Percentiles rank a stretch among this genome's conserved stretches.
phyloP scores from a whole-genome alignment of 139 green algal species.

The Chlorella vulgaris region DNA sequence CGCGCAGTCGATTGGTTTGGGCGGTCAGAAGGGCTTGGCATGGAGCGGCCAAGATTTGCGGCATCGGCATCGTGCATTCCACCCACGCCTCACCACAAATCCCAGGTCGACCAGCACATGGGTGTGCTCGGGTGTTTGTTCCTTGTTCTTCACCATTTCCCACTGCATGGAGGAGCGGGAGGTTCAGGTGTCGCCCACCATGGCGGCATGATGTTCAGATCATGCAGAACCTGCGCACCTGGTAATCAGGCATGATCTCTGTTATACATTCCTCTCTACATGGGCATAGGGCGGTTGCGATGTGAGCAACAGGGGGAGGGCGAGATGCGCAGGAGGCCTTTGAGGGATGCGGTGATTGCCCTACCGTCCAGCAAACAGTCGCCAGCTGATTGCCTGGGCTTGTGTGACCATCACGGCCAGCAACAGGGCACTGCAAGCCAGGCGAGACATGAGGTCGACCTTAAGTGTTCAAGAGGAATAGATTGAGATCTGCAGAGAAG shows the following conservation, averaged over 20 bases:
- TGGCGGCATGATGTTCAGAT: not conserved
- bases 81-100: conserved; percentile 34
- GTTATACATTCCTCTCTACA: conserved; percentile 49
- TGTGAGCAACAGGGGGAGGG: too few species aligned
- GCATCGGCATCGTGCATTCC: too few species aligned
- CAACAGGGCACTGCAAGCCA: too few species aligned
- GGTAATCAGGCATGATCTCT: conserved; percentile 38
- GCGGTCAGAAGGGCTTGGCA: too few species aligned
- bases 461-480: too few species aligned
- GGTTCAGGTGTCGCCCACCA: not conserved
- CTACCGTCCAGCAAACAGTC: conserved; percentile 47
- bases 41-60: not conserved
- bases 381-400: conserved; percentile 30
- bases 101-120: conserved; percentile 41
- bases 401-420: not conserved
- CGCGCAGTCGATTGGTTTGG: not conserved
- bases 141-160: conserved; percentile 36
- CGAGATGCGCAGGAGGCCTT: too few species aligned
- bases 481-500: not conserved
- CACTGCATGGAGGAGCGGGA: conserved; percentile 29
- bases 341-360: too few species aligned
- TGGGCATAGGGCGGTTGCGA: not conserved
- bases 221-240: not conserved
- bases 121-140: conserved; percentile 15
- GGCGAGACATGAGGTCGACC: too few species aligned